These are phyloP conservation scores for Hysterium pulicare DNA, from an alignment of 2,329 filamentous ascomycete species.

Conservation along the genomic window DNA sequence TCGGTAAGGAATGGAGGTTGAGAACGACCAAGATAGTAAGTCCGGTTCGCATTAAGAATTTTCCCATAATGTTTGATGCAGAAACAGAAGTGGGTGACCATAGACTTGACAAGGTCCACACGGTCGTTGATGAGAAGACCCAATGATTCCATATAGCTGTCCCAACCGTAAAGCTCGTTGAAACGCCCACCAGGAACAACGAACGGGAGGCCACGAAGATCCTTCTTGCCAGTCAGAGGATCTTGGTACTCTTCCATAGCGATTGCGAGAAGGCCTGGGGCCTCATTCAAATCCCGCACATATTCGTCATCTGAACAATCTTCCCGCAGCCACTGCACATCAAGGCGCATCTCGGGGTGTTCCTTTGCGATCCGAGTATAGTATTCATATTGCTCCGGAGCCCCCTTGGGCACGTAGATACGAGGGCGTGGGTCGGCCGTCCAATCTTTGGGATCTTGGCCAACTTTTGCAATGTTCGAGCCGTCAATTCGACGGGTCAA, in stretches of 20 bases:
- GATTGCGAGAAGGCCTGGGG: slow-evolving; percentile 84
- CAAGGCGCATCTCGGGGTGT: slow-evolving; percentile 78
- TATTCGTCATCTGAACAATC: slow-evolving; percentile 72
- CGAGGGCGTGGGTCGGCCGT: slow-evolving; percentile 82
- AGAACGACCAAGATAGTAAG: slow-evolving; percentile 91
- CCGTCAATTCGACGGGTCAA: slow-evolving; percentile 88
- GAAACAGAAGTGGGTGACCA: slow-evolving; percentile 97
- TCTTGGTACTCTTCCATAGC: slow-evolving; percentile 76
- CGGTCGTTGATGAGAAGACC: slow-evolving; percentile 83
- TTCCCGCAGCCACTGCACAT: slow-evolving; percentile 76
- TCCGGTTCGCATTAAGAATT: slow-evolving; percentile 93
- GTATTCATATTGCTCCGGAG: slow-evolving; percentile 84
- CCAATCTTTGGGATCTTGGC: slow-evolving; percentile 92
- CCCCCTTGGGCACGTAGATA: slow-evolving; percentile 83
- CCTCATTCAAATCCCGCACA: slow-evolving; percentile 78
- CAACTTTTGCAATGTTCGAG: slow-evolving; percentile 80
- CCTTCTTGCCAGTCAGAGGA: slow-evolving; percentile 64
- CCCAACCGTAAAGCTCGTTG: slow-evolving; percentile 98
- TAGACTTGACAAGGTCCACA: slow-evolving; percentile 82
- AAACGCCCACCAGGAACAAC: slow-evolving; percentile 97
- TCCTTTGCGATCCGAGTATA: slow-evolving; percentile 77
- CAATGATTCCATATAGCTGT: slow-evolving; percentile 97
- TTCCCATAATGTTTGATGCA: slow-evolving; percentile 98
- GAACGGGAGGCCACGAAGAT: slow-evolving; percentile 79
- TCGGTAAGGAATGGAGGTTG: slow-evolving; percentile 97